These are phyloP conservation scores for Yarrowia osloensis DNA, from an alignment of 805 yeast genomes.

Conservation along the genomic window DNA sequence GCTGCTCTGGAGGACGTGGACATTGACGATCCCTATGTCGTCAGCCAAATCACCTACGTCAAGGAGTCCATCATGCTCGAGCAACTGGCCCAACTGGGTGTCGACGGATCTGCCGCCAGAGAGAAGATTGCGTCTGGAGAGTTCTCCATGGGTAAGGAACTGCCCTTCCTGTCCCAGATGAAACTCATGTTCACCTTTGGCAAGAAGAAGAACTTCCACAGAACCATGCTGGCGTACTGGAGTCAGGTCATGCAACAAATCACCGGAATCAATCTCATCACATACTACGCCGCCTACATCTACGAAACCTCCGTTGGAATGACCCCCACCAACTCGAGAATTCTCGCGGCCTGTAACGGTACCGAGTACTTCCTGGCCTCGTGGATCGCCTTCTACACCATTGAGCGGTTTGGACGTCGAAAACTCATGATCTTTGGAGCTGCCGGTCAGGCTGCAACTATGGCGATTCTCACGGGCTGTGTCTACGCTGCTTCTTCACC, in stretches of 20 bases:
- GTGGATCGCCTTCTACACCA: slow-evolving; percentile 9
- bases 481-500: slow-evolving; percentile 6
- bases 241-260: slow-evolving; percentile 69
- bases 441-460: slow-evolving; percentile 4
- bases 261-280: slow-evolving; percentile 78
- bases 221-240: slow-evolving; percentile 44
- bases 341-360: slow-evolving; percentile 7
- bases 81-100: neutral
- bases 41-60: slow-evolving; percentile 1
- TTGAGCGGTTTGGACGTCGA: neutral
- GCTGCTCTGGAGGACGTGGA: slow-evolving; percentile 9
- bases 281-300: slow-evolving; percentile 3
- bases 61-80: slow-evolving; percentile 9
- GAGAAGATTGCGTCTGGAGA: neutral
- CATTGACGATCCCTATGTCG: neutral
- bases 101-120: neutral
- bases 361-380: slow-evolving; percentile 5
- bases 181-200: slow-evolving; percentile 18
- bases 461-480: slow-evolving; percentile 9
- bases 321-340: slow-evolving; percentile 3
- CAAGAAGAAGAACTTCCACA: slow-evolving; percentile 23
- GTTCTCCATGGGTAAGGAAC: neutral
- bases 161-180: neutral
- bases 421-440: slow-evolving; percentile 19
- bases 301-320: neutral